Evolutionary conservation across 2,329 filamentous ascomycete species (phyloP), one percentile per base, ranked within the genome.

Genomic region (Alternaria dauci): DNA sequence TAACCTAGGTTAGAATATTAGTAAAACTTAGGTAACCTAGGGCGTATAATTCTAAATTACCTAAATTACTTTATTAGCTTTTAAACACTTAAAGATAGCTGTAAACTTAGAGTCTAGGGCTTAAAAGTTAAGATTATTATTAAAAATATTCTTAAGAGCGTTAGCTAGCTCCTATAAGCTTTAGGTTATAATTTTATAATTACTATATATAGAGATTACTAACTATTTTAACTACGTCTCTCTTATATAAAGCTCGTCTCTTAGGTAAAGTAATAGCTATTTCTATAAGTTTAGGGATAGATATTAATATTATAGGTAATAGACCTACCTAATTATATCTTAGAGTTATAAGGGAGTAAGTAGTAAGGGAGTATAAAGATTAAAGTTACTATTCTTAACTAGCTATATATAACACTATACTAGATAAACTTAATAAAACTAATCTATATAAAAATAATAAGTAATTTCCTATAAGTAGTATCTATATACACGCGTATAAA

Each of bases 91-190:
- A 8, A 32, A 56, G 38, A 56, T 56, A 3, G 34, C 25, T 42
- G 7, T 44, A 26, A 56, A 56, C 44, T 56, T 56, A 5, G 44
- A 50, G 28, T 56, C 32, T 50, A 11, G 43, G 32, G 51, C 51
- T 52, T 12, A 12, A 52, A 42, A 59, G 39, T 59, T 18, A 44
- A 59, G 51, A 55, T 59, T 55, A 47, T 51, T 59, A 41, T 59
- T 55, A 5, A 59, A 59, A 28, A 59, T 59, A 55, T 51, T 55
- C 34, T 59, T 11, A 41, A 59, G 51, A 59, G 52, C 51, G 36
- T 55, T 26, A 12, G 28, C 57, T 59, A 30, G 44, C 11, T 54
- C 57, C 51, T 59, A 52, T 28, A 8, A 55, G 26, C 26, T 28
- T 28, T 8, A 28, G 26, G 26, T 28, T 8, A 8, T 28, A 8